Percentiles rank a stretch among this genome's conserved stretches.
Conservation (phyloP, 306 rosid species). For the Ceratonia siliqua region DNA sequence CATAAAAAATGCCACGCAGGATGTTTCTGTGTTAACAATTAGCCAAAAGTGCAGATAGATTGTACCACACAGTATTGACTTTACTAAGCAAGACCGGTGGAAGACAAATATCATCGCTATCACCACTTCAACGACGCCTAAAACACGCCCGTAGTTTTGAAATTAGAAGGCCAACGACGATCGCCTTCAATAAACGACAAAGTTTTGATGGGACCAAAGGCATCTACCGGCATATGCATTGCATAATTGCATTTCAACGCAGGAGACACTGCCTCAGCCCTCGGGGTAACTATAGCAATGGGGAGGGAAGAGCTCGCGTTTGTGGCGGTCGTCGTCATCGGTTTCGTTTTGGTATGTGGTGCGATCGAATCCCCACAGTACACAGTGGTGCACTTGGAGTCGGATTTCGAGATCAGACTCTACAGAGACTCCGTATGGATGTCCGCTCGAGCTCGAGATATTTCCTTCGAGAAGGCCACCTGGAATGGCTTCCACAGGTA, state of each 20-base stretch:
- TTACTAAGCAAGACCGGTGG: too few species aligned
- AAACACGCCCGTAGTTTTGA: neutral
- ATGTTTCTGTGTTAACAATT: too few species aligned
- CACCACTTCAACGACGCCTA: neutral
- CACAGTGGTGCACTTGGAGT: conserved; percentile 57
- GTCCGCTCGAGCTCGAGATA: conserved; percentile 52
- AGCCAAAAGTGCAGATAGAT: too few species aligned
- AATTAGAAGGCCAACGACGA: neutral
- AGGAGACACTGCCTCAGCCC: neutral
- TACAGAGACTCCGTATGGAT: conserved; percentile 59
- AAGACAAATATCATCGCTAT: neutral
- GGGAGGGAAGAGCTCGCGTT: neutral
- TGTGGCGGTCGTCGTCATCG: conserved; percentile 1
- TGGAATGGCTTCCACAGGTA: conserved; percentile 62
- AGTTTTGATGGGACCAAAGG: neutral
- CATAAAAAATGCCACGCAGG: too few species aligned
- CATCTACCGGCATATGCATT: neutral
- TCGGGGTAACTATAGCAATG: conserved; percentile 11
- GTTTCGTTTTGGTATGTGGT: conserved; percentile 15
- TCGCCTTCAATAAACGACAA: neutral
- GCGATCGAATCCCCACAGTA: conserved; percentile 62
- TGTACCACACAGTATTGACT: too few species aligned
- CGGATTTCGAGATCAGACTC: conserved; percentile 77
- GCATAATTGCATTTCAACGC: neutral
- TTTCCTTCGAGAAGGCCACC: conserved; percentile 58